phyloP scores from a whole-genome alignment of 805 yeast species.

The Grigorovia yakushimaensis region DNA sequence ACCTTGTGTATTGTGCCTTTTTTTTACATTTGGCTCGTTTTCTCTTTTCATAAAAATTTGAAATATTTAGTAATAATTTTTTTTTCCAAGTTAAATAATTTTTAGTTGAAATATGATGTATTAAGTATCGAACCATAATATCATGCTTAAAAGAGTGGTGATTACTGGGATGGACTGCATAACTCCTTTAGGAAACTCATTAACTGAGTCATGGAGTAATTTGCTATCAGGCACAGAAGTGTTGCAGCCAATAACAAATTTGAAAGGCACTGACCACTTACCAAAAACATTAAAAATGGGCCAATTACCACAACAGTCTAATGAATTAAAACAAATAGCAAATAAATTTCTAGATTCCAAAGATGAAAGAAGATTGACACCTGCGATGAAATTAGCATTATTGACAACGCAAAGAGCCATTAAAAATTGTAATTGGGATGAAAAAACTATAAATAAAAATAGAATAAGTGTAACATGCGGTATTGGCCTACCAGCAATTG shows the following conservation, averaged over 20 bases:
- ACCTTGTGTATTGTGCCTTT: too few species aligned
- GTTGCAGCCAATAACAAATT: constrained; percentile 33
- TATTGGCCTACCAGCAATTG: constrained; percentile 83
- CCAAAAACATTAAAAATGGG: constrained; percentile 64
- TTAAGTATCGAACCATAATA: not conserved
- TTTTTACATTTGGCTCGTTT: too few species aligned
- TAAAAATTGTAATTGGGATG: constrained; percentile 47
- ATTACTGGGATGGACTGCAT: constrained; percentile 86
- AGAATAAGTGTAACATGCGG: constrained; percentile 60
- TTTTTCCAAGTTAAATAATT: too few species aligned
- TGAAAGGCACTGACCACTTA: constrained; percentile 35
- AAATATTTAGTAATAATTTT: too few species aligned
- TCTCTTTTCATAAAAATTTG: too few species aligned
- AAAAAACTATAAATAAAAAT: constrained; percentile 20
- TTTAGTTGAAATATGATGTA: too few species aligned
- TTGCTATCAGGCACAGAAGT: constrained; percentile 33
- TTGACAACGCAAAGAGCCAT: constrained; percentile 74
- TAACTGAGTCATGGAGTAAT: constrained; percentile 41
- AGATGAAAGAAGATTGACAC: constrained; percentile 48
- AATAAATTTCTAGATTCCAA: constrained; percentile 32
- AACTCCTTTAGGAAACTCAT: constrained; percentile 78
- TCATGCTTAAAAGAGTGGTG: constrained; percentile 53
- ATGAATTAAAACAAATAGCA: constrained; percentile 32
- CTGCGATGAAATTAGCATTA: constrained; percentile 69
- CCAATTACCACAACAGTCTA: constrained; percentile 39